Base-by-base conservation (phyloP, 169 alveolate species). In the Plasmodium gallinaceum region DNA sequence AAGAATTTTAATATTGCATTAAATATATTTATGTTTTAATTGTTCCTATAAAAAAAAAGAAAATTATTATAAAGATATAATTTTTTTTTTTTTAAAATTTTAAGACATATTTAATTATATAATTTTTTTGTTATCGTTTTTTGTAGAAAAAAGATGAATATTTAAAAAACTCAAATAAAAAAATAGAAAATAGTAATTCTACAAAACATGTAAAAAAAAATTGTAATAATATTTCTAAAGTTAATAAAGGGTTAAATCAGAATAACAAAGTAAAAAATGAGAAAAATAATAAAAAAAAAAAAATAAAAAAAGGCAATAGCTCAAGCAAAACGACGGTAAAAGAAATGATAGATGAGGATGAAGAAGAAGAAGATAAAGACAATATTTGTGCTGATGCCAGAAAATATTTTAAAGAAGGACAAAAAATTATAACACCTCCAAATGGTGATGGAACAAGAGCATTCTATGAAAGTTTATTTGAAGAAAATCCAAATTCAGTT, bases 371-470 rank as follows among this genome's bases (percentile, higher is more conserved):
- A 12, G 92, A 92, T 46, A 88, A 92, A 57, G 95, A 93, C 10
- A 83, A 78, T 16, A 43, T 65, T 24, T 76, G 93, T 10, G 89
- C 46, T 37, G 97, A 95, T 87, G 93, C 95, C 22, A 70, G 94
- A 57, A 93, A 90, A 43, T 93, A 88, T 61, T 95, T 95, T 90
- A 95, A 93, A 68, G 95, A 92, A 46, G 98, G 98, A 0, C 98
- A 96, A 73, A 96, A 95, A 51, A 91, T 88, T 92, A 95, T 96
- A 66, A 95, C 98, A 1, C 98, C 98, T 20, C 98, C 98, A 2
- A 96, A 95, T 95, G 98, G 98, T 16, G 98, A 96, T 70, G 98
- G 97, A 2, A 96, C 98, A 3, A 86, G 98, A 37, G 98, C 97
- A 18, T 96, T 96, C 88, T 96, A 96, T 85, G 98, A 96, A 86